A percentile compares a stretch with the other conserved stretches of the same genome.
phyloP scores from a whole-genome alignment of 2,329 filamentous ascomycete species.

The Leptosphaerulina australis region DNA sequence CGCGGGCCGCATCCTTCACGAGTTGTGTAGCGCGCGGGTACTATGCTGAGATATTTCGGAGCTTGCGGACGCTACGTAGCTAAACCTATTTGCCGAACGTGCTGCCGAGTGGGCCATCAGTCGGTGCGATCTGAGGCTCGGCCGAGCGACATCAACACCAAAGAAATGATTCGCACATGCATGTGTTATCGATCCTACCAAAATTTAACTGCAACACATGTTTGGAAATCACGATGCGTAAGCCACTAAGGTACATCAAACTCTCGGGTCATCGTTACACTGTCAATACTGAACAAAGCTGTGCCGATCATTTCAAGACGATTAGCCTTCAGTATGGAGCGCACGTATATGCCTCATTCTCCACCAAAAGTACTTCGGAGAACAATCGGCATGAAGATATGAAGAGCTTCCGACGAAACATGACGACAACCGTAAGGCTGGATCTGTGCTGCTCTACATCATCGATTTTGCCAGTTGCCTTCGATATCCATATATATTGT shows the following conservation, averaged over 20 bases:
- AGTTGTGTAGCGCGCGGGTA: neutral
- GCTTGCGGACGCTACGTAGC: neutral
- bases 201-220: neutral
- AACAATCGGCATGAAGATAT: constrained; percentile 3
- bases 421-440: neutral
- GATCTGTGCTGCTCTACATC: neutral
- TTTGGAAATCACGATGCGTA: neutral
- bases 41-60: constrained; percentile 1
- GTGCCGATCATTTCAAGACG: neutral
- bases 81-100: neutral
- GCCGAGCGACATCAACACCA: constrained; percentile 6
- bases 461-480: neutral
- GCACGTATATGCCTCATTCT: constrained; percentile 6
- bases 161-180: neutral
- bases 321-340: neutral
- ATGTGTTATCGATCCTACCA: neutral
- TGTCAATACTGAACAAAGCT: neutral
- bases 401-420: neutral
- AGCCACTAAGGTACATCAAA: neutral
- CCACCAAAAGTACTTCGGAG: constrained; percentile 12
- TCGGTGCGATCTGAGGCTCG: neutral
- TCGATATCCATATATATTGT: neutral
- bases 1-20: constrained; percentile 6
- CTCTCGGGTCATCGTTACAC: neutral
- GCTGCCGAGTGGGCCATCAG: neutral